These are phyloP conservation scores for Rubroshorea leprosula DNA, from an alignment of 345 rosid genomes.

Conservation along the genomic window DNA sequence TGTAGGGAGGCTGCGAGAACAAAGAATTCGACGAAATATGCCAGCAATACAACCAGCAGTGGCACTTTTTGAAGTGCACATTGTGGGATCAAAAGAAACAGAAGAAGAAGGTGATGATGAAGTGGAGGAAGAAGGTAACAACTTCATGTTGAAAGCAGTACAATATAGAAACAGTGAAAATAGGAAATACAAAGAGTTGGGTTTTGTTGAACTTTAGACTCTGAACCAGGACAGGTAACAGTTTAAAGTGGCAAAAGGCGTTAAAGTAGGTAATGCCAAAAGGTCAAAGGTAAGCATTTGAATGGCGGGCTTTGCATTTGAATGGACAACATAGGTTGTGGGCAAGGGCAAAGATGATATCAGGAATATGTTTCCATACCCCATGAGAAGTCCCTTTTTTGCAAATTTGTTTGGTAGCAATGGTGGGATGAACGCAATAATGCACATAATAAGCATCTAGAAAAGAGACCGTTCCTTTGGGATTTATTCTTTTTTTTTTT, in stretches of 20 bases:
- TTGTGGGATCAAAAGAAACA: slow-evolving; percentile 22
- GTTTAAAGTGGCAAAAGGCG: not conserved
- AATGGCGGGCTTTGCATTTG: slow-evolving; percentile 61
- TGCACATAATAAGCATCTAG: not conserved
- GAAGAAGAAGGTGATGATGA: slow-evolving; percentile 24
- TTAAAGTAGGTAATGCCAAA: not conserved
- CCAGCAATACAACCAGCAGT: slow-evolving; percentile 42
- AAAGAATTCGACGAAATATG: slow-evolving; percentile 49
- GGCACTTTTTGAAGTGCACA: slow-evolving; percentile 30
- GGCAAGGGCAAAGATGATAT: slow-evolving; percentile 8
- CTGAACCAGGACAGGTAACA: slow-evolving; percentile 14
- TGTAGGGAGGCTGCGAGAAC: slow-evolving; percentile 46
- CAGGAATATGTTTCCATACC: slow-evolving; percentile 36
- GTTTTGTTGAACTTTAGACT: slow-evolving; percentile 15
- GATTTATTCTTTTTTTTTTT: no score
- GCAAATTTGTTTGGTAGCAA: slow-evolving; percentile 2
- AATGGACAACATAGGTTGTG: slow-evolving; percentile 30
- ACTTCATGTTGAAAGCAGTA: slow-evolving; percentile 26
- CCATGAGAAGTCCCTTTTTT: slow-evolving; percentile 54
- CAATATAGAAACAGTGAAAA: not conserved
- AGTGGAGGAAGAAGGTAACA: slow-evolving; percentile 37
- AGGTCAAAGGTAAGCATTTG: slow-evolving; percentile 7
- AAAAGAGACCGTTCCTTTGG: no score
- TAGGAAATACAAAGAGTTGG: not conserved
- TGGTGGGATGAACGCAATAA: not conserved